Base-by-base conservation (phyloP, 2,329 filamentous ascomycete genomes). In the Sporothrix mexicana region DNA sequence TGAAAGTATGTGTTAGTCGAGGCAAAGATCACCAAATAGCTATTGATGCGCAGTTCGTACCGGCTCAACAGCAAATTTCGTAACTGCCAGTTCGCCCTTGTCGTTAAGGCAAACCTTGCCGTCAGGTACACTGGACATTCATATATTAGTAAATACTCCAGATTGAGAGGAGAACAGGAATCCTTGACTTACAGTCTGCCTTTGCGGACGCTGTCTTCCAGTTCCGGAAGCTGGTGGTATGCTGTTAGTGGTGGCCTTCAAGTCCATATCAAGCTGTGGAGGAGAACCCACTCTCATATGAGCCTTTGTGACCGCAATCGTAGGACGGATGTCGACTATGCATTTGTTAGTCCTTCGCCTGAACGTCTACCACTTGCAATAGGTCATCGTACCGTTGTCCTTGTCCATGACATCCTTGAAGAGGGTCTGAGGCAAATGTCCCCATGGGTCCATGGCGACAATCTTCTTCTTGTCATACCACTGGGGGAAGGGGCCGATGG, bases 51-150 rank as follows among this genome's bases (percentile, higher is more conserved):
- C 23, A 3, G 41, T 74, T 83, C 88, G 84, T 76, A 93, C 95
- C 30, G 96, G 96, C 81, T 99, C 96, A 23, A 98, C 96, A 3
- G 96, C 96, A 76, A 98, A 93, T 81, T 99, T 99, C 66, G 96
- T 98, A 5, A 98, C 96, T 45, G 92, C 92, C 51, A 98, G 86
- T 80, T 98, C 96, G 72, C 96, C 96, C 2, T 84, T 83, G n/a
- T 90, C 86, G 79, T 97, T 97, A 70, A 98, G 81, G 79, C 94
- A 95, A 61, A 98, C 94, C 79, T 95, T 96, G 69, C 96, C 95
- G 80, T 99, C 96, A 0, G 87, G 88, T 2, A 88, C 81, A 72
- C 86, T 88, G 30, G 68, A 3, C 68, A 5, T 15, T 20, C 45
- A 55, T 59, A 20, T 68, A 49, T 68, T n/a, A 68, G 47, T 4